A percentile compares a stretch with the other conserved stretches of the same genome.
Conservation (phyloP, 2,329 filamentous ascomycete species). For the Colletotrichum phormii region DNA sequence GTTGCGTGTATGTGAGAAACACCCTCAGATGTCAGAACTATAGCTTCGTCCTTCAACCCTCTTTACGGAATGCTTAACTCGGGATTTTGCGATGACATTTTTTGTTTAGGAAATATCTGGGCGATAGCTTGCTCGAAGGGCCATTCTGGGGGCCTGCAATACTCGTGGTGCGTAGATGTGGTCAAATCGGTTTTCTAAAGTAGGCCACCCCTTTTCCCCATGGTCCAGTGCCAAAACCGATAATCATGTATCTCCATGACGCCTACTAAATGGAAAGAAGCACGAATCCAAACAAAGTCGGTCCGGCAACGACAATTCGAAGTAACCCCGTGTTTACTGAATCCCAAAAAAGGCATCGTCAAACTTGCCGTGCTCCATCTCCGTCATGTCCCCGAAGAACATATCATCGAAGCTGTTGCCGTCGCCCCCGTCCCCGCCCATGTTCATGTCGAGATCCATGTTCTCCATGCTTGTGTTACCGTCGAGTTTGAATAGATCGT, state of each 20-base stretch:
- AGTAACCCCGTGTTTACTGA: background rate
- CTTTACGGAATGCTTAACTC: background rate
- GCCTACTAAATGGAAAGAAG: background rate
- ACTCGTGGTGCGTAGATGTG: background rate
- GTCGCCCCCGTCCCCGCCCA: constrained; percentile 46
- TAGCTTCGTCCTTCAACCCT: background rate
- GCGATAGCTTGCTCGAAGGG: background rate
- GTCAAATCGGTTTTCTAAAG: background rate
- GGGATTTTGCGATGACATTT: background rate
- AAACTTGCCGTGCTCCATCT: constrained; percentile 59
- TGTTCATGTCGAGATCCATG: constrained; percentile 54
- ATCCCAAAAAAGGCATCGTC: constrained; percentile 61
- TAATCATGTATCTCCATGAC: background rate
- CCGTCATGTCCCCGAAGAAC: constrained; percentile 57
- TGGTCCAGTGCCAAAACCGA: background rate
- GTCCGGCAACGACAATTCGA: background rate
- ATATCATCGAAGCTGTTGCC: constrained; percentile 63
- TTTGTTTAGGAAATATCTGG: background rate
- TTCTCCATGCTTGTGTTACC: constrained; percentile 49
- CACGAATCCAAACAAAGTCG: background rate
- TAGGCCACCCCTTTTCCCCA: background rate
- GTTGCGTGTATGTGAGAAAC: background rate
- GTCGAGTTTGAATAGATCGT: constrained; percentile 61
- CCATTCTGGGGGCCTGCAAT: background rate
- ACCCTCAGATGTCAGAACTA: background rate